phyloP scores from a whole-genome alignment of 2,329 filamentous ascomycete species.

The Hypoxylon sp. region DNA sequence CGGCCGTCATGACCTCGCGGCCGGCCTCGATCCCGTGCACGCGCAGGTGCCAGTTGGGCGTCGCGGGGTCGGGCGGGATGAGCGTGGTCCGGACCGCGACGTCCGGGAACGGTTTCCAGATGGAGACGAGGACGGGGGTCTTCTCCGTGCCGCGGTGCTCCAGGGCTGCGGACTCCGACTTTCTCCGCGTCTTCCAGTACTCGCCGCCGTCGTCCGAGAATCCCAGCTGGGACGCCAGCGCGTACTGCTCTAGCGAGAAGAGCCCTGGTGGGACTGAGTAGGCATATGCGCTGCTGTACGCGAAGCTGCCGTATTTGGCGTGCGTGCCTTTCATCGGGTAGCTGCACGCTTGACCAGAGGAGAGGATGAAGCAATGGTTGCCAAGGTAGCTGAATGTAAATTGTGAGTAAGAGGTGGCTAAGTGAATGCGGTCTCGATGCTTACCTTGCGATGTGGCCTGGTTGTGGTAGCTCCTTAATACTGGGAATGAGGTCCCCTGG shows the following conservation, averaged over 20 bases:
- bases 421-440: not conserved
- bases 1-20: slow-evolving; percentile 73
- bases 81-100: slow-evolving; percentile 72
- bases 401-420: slow-evolving; percentile 11
- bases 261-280: slow-evolving; percentile 81
- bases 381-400: slow-evolving; percentile 62
- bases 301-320: slow-evolving; percentile 82
- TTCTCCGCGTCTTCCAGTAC: slow-evolving; percentile 78
- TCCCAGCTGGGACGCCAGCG: slow-evolving; percentile 77
- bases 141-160: slow-evolving; percentile 58
- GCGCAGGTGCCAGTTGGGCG: slow-evolving; percentile 75
- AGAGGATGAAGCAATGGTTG: slow-evolving; percentile 79
- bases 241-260: slow-evolving; percentile 79
- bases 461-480: slow-evolving; percentile 70
- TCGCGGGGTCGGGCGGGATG: slow-evolving; percentile 64
- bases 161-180: slow-evolving; percentile 70
- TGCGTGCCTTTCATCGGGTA: slow-evolving; percentile 84
- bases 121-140: slow-evolving; percentile 69
- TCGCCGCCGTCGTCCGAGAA: slow-evolving; percentile 81
- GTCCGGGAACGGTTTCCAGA: slow-evolving; percentile 76
- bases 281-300: slow-evolving; percentile 78
- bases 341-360: slow-evolving; percentile 80
- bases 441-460: slow-evolving; percentile 74
- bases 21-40: slow-evolving; percentile 68
- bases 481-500: slow-evolving; percentile 64